phyloP scores from a whole-genome alignment of 805 yeast genomes.

The Danielia oregonensis region DNA sequence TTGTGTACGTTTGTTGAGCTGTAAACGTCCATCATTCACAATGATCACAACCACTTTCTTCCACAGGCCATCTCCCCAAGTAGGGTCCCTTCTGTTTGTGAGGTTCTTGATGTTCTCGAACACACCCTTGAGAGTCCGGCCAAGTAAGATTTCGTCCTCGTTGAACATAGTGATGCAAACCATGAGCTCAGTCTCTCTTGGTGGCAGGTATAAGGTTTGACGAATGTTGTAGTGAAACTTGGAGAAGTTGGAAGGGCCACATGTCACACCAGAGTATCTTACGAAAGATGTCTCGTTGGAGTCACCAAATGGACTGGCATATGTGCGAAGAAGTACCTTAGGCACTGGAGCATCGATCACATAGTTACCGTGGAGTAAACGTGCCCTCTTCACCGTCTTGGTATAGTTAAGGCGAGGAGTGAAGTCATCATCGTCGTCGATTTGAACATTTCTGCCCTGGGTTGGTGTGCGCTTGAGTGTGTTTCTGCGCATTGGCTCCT shows the following conservation, averaged over 20 bases:
- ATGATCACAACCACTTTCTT: constrained; percentile 86
- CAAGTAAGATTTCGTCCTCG: constrained; percentile 78
- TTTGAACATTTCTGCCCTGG: not conserved
- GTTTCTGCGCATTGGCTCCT: constrained; percentile 30
- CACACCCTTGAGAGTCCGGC: constrained; percentile 81
- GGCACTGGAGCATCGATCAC: constrained; percentile 44
- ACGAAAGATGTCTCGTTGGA: constrained; percentile 66
- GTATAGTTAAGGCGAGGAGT: constrained; percentile 40
- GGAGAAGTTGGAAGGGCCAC: constrained; percentile 76
- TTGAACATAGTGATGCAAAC: constrained; percentile 88
- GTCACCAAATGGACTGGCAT: constrained; percentile 17
- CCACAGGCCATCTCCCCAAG: constrained; percentile 98
- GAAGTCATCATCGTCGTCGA: constrained; percentile 34
- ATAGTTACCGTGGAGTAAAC: constrained; percentile 50
- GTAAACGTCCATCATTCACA: constrained; percentile 88
- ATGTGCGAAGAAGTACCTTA: constrained; percentile 30
- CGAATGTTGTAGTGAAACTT: constrained; percentile 69
- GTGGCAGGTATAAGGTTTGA: constrained; percentile 72
- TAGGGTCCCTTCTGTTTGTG: constrained; percentile 54
- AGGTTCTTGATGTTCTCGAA: constrained; percentile 82
- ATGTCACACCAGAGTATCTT: constrained; percentile 93
- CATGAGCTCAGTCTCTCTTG: constrained; percentile 80
- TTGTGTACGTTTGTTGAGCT: constrained; percentile 73
- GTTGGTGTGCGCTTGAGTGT: constrained; percentile 19
- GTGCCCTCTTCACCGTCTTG: constrained; percentile 43